phyloP scores from a whole-genome alignment of 2,329 filamentous ascomycete genomes.

The Diaporthe vaccinii region DNA sequence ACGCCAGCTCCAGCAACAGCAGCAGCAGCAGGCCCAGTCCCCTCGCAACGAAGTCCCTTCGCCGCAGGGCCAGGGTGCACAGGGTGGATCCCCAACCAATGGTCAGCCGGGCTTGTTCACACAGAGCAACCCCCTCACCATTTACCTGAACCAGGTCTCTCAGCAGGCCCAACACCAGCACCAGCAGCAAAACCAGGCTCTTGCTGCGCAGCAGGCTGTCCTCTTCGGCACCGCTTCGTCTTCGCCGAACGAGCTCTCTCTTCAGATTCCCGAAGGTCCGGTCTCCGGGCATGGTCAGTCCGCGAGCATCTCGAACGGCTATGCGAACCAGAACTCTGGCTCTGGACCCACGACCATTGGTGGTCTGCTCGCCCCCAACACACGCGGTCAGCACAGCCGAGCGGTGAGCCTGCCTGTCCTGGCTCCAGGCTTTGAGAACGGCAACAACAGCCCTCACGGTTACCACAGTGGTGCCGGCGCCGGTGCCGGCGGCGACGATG shows the following conservation, averaged over 20 bases:
- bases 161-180: constrained; percentile 77
- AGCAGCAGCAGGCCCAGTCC: constrained; percentile 67
- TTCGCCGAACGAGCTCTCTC: constrained; percentile 67
- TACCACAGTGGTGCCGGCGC: constrained; percentile 47
- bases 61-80: constrained; percentile 71
- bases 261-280: constrained; percentile 73
- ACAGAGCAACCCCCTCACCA: constrained; percentile 88
- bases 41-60: constrained; percentile 74
- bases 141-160: constrained; percentile 90
- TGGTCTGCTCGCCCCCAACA: constrained; percentile 81
- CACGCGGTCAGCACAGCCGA: constrained; percentile 77
- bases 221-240: constrained; percentile 82
- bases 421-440: constrained; percentile 74
- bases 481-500: constrained; percentile 59
- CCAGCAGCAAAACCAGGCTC: constrained; percentile 78
- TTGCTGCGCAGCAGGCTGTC: constrained; percentile 82
- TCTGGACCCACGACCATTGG: constrained; percentile 78
- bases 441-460: constrained; percentile 65
- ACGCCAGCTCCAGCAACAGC: constrained; percentile 79
- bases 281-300: constrained; percentile 75
- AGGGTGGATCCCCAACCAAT: constrained; percentile 69
- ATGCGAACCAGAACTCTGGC: constrained; percentile 63
- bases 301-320: constrained; percentile 76
- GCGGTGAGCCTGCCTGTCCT: constrained; percentile 89
- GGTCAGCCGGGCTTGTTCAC: constrained; percentile 79